Evolutionary conservation across 495 filamentous ascomycete species (phyloP), one percentile per base, ranked within the genome.

Genomic region (Oidiodendron maius): DNA sequence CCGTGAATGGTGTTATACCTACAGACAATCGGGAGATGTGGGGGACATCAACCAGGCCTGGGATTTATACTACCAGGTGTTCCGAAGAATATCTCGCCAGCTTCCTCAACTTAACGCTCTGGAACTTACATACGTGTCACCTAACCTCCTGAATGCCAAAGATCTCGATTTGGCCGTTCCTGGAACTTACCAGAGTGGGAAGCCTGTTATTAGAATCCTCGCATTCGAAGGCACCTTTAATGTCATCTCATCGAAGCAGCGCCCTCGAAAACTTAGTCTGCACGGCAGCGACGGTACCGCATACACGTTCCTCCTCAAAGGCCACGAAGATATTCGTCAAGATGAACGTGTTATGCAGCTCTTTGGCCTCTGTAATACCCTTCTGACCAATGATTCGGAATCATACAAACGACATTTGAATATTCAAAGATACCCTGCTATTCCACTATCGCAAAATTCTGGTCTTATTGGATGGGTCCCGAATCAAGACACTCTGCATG

Each of bases 281-380:
- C 82, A 83, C 60, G 93, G 91, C 26, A 93, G 83, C 57, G 94
- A 96, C 59, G 93, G 91, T 46, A 80, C 70, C 40, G 73, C 77
- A 11, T 95, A 97, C 69, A 82, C 87, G 41, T 95, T 95, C 69
- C 58, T 81, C 18, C 75, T 99, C 59, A 99, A 99, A 69, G 93
- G 93, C 9, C 94, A 97, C 57, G 93, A 99, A 69, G 93, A 99
- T 71, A 96, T 96, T 54, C 80, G 93, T 48, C 93, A 99, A 68
- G 93, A 99, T 61, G 93, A 99, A 63, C 84, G 93, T 68, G 91
- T 97, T 45, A 99, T 99, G 93, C 93, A 99, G 64, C 78, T 99
- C 13, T 97, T 99, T 57, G 93, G 93, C 34, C 75, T 99, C 4
- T 87, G 88, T 63, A 99, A 99, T 56, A 99, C 94, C 1, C 78